Conservation (phyloP, 2,329 filamentous ascomycete genomes). For the Botrytis sinoallii region DNA sequence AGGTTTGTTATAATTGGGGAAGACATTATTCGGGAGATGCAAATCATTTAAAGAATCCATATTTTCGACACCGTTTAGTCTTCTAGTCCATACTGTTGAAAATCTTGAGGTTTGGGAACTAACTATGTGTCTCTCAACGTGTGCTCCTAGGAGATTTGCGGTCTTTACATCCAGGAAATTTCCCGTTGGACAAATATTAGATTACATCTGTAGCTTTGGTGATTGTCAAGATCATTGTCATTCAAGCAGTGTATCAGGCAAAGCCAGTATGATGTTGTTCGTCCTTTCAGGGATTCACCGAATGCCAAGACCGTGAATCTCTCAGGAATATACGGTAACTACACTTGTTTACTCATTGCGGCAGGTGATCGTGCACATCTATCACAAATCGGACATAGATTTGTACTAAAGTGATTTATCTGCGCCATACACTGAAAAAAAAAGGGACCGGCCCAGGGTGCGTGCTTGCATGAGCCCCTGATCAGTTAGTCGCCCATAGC, state of each 20-base stretch:
- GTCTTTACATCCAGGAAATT: not conserved
- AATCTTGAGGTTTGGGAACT: not conserved
- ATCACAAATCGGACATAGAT: not conserved
- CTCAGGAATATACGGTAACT: not conserved
- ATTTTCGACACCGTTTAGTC: not conserved
- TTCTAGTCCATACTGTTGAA: not conserved
- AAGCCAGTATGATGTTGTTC: not conserved
- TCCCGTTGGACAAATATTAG: not conserved
- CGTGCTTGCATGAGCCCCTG: not conserved
- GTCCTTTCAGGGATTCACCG: not conserved
- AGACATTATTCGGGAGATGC: fast-evolving
- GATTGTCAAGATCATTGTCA: not conserved
- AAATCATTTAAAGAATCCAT: not conserved
- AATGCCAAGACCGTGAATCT: not conserved
- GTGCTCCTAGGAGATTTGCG: not conserved
- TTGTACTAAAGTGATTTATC: not conserved
- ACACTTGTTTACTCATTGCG: not conserved
- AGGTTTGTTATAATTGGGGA: not conserved
- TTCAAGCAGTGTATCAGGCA: not conserved
- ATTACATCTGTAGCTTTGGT: not conserved
- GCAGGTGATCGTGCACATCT: not conserved
- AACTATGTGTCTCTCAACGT: not conserved
- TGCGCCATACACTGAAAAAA: not conserved
- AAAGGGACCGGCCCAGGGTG: no score
- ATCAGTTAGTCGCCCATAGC: not conserved